These are phyloP conservation scores for Naumovozyma castellii DNA, from an alignment of 805 yeast genomes.

Conservation along the genomic window DNA sequence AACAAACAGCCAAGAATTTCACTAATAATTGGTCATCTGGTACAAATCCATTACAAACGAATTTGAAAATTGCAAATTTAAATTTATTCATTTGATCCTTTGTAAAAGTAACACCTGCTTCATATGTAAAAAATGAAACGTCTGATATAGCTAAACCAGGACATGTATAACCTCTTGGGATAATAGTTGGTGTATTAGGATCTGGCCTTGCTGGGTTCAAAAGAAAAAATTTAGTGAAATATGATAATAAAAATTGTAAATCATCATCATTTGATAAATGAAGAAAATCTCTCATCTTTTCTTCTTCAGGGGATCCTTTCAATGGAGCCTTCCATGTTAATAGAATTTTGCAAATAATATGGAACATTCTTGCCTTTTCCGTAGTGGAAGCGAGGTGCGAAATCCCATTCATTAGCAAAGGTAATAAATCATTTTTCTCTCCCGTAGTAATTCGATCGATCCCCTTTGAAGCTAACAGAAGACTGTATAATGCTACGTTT, in stretches of 20 bases:
- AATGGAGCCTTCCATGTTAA: constrained; percentile 40
- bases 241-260: constrained; percentile 36
- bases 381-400: constrained; percentile 25
- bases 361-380: constrained; percentile 51
- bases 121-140: constrained; percentile 51
- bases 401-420: constrained; percentile 40
- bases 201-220: constrained; percentile 38
- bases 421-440: constrained; percentile 34
- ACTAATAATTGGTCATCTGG: constrained; percentile 32
- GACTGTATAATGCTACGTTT: constrained; percentile 49
- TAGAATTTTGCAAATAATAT: constrained; percentile 48
- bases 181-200: constrained; percentile 23
- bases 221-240: constrained; percentile 49
- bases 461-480: constrained; percentile 61
- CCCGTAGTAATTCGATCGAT: constrained; percentile 43
- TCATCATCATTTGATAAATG: constrained; percentile 34
- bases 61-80: constrained; percentile 33
- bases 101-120: constrained; percentile 56
- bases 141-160: constrained; percentile 60
- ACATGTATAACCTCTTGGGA: constrained; percentile 38
- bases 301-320: constrained; percentile 37
- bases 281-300: constrained; percentile 28
- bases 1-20: constrained; percentile 51
- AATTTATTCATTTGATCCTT: constrained; percentile 36
- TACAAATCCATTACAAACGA: constrained; percentile 30